A percentile compares a stretch with the other conserved stretches of the same genome.
Conservation (phyloP, 305 asterid genomes). For the Fraxinus dipetala region DNA sequence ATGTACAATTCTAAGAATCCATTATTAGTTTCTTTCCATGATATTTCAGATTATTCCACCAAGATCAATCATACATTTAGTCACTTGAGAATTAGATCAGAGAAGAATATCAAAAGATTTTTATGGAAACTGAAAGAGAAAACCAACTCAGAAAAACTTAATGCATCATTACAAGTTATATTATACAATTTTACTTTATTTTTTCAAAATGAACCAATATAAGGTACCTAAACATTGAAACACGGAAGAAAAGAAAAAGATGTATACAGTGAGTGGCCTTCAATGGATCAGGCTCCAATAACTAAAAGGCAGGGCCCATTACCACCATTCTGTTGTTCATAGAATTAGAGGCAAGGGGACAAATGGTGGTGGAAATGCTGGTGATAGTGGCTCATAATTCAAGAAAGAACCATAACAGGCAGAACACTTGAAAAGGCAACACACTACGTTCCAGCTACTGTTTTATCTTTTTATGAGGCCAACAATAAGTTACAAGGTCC, state of each 20-base stretch:
- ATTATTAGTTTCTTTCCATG: conserved; percentile 25
- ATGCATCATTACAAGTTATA: conserved; percentile 6
- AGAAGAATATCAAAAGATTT: not conserved
- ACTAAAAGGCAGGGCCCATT: conserved; percentile 31
- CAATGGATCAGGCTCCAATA: conserved; percentile 21
- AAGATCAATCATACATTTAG: not conserved
- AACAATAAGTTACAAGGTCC: conserved; percentile 13
- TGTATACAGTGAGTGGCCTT: not conserved
- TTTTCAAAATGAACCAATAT: not conserved
- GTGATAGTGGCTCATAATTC: conserved; percentile 65
- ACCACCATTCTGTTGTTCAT: conserved; percentile 23
- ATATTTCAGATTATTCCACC: conserved; percentile 34
- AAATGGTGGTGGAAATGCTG: conserved; percentile 55
- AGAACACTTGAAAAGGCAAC: conserved; percentile 41
- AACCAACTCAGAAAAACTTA: not conserved
- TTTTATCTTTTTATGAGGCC: conserved; percentile 36
- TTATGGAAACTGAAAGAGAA: conserved; percentile 7
- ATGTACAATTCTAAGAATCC: not conserved
- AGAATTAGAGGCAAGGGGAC: conserved; percentile 32
- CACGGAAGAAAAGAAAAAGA: not conserved
- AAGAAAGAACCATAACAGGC: conserved; percentile 40
- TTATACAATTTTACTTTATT: not conserved
- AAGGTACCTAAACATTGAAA: not conserved
- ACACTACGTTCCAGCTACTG: conserved; percentile 39
- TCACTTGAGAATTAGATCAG: not conserved